Percentiles rank a stretch among this genome's conserved stretches.
phyloP scores from a whole-genome alignment of 2,329 filamentous ascomycete genomes.

The Alternaria sp. region DNA sequence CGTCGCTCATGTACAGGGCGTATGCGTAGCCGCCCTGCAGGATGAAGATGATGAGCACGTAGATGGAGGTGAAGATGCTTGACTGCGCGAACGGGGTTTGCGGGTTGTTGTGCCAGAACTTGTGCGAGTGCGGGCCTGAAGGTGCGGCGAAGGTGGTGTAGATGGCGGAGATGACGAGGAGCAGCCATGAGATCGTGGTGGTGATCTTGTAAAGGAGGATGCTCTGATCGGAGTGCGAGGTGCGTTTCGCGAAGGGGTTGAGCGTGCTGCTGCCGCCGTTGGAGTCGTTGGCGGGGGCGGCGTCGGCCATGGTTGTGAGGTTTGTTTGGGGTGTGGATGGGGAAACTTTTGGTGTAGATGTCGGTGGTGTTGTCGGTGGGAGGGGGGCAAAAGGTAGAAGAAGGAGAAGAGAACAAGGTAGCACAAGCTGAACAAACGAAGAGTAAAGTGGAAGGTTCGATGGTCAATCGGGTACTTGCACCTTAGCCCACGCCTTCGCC shows the following conservation, averaged over 20 bases:
- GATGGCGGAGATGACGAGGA: constrained; percentile 73
- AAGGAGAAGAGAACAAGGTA: neutral
- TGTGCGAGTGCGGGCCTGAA: constrained; percentile 63
- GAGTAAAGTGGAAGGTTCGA: neutral
- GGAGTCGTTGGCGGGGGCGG: neutral
- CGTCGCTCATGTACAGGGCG: constrained; percentile 74
- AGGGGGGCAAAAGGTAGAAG: neutral
- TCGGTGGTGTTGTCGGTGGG: neutral
- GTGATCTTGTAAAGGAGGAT: constrained; percentile 78
- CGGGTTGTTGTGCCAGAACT: constrained; percentile 78
- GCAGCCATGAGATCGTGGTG: constrained; percentile 74
- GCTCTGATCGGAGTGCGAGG: constrained; percentile 66
- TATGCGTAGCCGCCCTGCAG: constrained; percentile 77
- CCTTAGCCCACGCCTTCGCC: neutral
- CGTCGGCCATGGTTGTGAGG: constrained; percentile 15
- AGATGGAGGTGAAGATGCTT: constrained; percentile 67
- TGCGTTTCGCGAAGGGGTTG: constrained; percentile 78
- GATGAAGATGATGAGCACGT: constrained; percentile 79
- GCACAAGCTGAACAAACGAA: neutral
- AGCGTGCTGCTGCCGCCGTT: constrained; percentile 59
- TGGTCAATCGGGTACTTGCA: neutral
- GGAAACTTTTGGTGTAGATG: neutral
- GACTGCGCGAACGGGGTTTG: constrained; percentile 79
- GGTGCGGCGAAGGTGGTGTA: constrained; percentile 75
- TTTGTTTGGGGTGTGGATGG: neutral